phyloP scores from a whole-genome alignment of 345 rosid genomes.

The Gossypium stocksii region DNA sequence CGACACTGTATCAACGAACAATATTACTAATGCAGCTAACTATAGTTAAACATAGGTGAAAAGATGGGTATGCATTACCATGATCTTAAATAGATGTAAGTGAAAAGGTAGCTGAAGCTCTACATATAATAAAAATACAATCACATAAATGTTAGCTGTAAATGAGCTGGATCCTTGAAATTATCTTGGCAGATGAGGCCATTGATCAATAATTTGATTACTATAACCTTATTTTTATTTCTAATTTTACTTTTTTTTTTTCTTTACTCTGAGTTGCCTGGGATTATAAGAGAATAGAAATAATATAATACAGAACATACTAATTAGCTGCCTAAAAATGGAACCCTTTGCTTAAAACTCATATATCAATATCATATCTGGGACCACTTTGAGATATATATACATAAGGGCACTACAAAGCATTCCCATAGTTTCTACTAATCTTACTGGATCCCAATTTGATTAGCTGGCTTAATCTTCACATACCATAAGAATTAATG shows the following conservation, averaged over 20 bases:
- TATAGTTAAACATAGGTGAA: too few relatives aligned
- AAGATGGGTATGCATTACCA: too few relatives aligned
- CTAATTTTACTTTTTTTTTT: background rate
- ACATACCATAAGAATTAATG: background rate
- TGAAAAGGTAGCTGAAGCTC: too few relatives aligned
- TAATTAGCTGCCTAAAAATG: slow-evolving; percentile 1
- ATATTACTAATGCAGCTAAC: too few relatives aligned
- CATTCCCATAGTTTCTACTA: background rate
- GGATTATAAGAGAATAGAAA: slow-evolving; percentile 6
- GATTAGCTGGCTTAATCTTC: background rate
- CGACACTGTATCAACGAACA: too few relatives aligned
- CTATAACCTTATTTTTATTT: background rate
- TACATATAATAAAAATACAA: background rate
- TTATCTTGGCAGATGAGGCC: background rate
- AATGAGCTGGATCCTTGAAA: slow-evolving; percentile 13
- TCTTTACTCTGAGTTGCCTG: background rate
- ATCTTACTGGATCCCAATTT: slow-evolving; percentile 2
- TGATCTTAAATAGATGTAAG: too few relatives aligned
- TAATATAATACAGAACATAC: background rate
- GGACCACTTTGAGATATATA: slow-evolving; percentile 1
- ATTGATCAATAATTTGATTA: slow-evolving; percentile 7
- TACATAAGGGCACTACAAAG: background rate
- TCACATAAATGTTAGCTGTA: background rate
- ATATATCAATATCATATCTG: background rate
- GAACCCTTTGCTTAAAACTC: background rate